These are phyloP conservation scores for Veloporphyrellus conicus DNA, from an alignment of 1,284 basidiomycete genomes.

Conservation along the genomic window DNA sequence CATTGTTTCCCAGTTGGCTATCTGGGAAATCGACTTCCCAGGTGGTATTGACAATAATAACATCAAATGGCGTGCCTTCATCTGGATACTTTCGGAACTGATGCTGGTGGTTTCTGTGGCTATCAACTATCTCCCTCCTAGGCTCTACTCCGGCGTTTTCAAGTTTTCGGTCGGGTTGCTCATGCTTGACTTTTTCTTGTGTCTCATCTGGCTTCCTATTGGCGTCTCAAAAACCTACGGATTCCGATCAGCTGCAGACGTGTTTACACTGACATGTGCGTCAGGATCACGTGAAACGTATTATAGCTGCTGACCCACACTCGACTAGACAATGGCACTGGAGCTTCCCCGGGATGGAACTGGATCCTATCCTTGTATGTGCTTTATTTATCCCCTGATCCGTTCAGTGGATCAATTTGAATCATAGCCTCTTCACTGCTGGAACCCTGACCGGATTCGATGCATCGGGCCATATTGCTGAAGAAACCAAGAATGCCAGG, in stretches of 20 bases:
- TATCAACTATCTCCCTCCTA: slow-evolving; percentile 79
- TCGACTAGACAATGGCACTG: slow-evolving; percentile 74
- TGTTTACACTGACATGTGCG: slow-evolving; percentile 78
- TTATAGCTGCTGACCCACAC: slow-evolving; percentile 3
- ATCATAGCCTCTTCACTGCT: slow-evolving; percentile 75
- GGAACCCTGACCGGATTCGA: slow-evolving; percentile 85
- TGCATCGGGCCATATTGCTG: slow-evolving; percentile 83
- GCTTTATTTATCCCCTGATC: neutral
- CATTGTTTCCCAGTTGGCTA: slow-evolving; percentile 73
- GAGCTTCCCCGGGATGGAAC: slow-evolving; percentile 80
- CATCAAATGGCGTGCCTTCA: slow-evolving; percentile 76
- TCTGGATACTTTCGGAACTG: slow-evolving; percentile 76
- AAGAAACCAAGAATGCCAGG: slow-evolving; percentile 86
- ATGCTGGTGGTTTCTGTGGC: slow-evolving; percentile 65
- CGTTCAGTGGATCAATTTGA: slow-evolving; percentile 4
- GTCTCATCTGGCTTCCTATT: slow-evolving; percentile 84
- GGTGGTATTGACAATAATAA: slow-evolving; percentile 68
- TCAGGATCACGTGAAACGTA: slow-evolving; percentile 10
- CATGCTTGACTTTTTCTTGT: slow-evolving; percentile 79
- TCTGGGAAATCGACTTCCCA: slow-evolving; percentile 75
- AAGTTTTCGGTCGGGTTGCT: slow-evolving; percentile 67
- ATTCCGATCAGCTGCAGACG: slow-evolving; percentile 72
- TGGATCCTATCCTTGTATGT: slow-evolving; percentile 76
- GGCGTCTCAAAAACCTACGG: slow-evolving; percentile 80
- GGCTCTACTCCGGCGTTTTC: slow-evolving; percentile 69